These are phyloP conservation scores for Schizopora paradoxa DNA, from an alignment of 1,284 basidiomycete genomes.

Conservation along the genomic window DNA sequence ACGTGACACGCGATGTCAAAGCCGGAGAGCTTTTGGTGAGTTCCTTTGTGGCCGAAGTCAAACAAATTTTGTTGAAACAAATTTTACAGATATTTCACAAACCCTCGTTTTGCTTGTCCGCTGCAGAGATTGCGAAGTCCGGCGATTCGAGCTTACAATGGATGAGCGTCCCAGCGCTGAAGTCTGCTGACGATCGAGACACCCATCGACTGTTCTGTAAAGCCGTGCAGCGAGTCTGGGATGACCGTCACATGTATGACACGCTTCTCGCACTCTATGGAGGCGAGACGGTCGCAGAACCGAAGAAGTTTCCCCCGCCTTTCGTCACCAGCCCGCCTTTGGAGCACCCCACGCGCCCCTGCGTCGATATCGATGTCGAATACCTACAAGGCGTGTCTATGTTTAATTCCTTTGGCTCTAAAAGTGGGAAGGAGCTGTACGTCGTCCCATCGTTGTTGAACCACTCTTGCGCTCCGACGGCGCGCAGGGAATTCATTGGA, in stretches of 20 bases:
- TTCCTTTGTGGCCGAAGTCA: too few species aligned
- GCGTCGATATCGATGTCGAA: conserved; percentile 7
- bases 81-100: too few species aligned
- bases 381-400: conserved; percentile 4
- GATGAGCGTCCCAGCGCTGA: too few species aligned
- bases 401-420: conserved; percentile 7
- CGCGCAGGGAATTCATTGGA: conserved; percentile 10
- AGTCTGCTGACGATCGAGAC: too few species aligned
- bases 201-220: too few species aligned
- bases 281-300: background rate
- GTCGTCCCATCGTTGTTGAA: conserved; percentile 17
- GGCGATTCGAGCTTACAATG: too few species aligned
- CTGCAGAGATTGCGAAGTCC: too few species aligned
- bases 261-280: conserved; percentile 2
- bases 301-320: background rate
- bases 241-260: background rate
- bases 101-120: too few species aligned
- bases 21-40: conserved; percentile 15
- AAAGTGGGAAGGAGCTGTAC: conserved; percentile 5
- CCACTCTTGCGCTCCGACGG: conserved; percentile 14
- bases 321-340: background rate
- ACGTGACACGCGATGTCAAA: conserved; percentile 12
- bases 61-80: too few species aligned
- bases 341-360: background rate
- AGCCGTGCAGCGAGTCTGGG: conserved; percentile 6